Evolutionary conservation across 441 rosid species (phyloP), one percentile per base, ranked within the genome.

Genomic region (Rhodomyrtus psidioides): DNA sequence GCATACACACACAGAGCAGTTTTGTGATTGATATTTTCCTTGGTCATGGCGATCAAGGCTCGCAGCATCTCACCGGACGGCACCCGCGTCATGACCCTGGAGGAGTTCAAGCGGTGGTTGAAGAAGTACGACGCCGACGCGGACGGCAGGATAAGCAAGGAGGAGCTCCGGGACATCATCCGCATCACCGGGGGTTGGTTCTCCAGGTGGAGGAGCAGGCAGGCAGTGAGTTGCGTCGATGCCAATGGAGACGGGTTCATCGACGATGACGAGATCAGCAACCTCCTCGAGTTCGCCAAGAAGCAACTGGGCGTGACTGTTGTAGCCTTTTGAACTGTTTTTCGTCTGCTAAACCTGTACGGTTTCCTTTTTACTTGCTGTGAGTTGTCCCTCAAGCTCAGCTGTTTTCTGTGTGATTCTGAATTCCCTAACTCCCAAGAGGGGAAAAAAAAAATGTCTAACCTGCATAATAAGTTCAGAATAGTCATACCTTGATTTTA

Each of bases 161-260:
- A 91, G 49, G 94, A 90, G 84, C 92, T 92, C 15, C 85, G 82
- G 3, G 87, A 89, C 6, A 87, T 91, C 16, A 51, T 91, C 82
- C 87, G 90, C 4, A 60, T 15, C 65, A 10, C 75, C 7, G 92
- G 92, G 27, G 87, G 89, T 24, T 86, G 89, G 91, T 91, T 93
- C 28, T 87, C 93, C 1, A 26, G 87, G 44, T 83, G 85, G 90
- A 90, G 83, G 83, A 84, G 88, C 39, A 84, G 55, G 84, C 89
- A 60, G 3, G 92, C 87, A 6, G 9, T 90, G 1, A 55, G 23
- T 39, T 30, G 82, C 2, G 93, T 86, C 7, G 94, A 93, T 81
- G 55, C 87, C 46, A 65, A 91, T 57, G 87, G 89, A 57, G 84
- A 89, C 51, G 92, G 93, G 9, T 89, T 83, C 58, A 60, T 93